A percentile compares a stretch with the other conserved stretches of the same genome.
phyloP scores from a whole-genome alignment of 1,284 basidiomycete genomes.

The Kwoniella shivajii region DNA sequence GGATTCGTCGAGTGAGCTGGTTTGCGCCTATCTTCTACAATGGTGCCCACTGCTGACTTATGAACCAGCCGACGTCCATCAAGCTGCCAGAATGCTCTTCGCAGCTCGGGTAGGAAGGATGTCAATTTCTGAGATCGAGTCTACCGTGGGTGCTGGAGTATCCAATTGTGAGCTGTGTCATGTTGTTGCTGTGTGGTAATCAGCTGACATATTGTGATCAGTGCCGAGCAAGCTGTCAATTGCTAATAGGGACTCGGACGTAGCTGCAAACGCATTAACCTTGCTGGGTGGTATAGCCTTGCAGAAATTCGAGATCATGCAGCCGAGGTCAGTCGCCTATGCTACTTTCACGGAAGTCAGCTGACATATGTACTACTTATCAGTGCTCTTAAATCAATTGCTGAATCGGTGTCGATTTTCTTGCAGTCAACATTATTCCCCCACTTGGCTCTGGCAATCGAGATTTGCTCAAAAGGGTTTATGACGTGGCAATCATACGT shows the following conservation, averaged over 20 bases:
- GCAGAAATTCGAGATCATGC: slow-evolving; percentile 75
- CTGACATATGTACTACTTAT: background rate
- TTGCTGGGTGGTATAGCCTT: slow-evolving; percentile 81
- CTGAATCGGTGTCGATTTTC: slow-evolving; percentile 76
- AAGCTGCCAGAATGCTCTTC: slow-evolving; percentile 72
- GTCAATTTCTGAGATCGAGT: slow-evolving; percentile 66
- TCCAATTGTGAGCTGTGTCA: slow-evolving; percentile 22
- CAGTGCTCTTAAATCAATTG: slow-evolving; percentile 78
- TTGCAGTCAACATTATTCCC: slow-evolving; percentile 69
- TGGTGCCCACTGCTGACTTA: background rate
- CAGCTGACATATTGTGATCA: slow-evolving; percentile 38
- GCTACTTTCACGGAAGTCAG: background rate
- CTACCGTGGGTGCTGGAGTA: slow-evolving; percentile 56
- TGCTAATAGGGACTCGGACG: slow-evolving; percentile 60
- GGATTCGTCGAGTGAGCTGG: slow-evolving; percentile 64
- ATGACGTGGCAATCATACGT: slow-evolving; percentile 92
- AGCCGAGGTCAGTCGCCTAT: slow-evolving; percentile 61
- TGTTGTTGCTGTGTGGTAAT: background rate
- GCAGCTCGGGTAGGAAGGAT: slow-evolving; percentile 69
- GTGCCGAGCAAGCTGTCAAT: slow-evolving; percentile 71
- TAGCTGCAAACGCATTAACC: slow-evolving; percentile 70
- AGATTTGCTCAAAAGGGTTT: slow-evolving; percentile 86
- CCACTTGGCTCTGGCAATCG: slow-evolving; percentile 76
- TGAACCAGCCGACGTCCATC: slow-evolving; percentile 66
- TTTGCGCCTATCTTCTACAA: background rate